phyloP scores from a whole-genome alignment of 108 stramenopile genomes.

The Cyclotella cryptica region DNA sequence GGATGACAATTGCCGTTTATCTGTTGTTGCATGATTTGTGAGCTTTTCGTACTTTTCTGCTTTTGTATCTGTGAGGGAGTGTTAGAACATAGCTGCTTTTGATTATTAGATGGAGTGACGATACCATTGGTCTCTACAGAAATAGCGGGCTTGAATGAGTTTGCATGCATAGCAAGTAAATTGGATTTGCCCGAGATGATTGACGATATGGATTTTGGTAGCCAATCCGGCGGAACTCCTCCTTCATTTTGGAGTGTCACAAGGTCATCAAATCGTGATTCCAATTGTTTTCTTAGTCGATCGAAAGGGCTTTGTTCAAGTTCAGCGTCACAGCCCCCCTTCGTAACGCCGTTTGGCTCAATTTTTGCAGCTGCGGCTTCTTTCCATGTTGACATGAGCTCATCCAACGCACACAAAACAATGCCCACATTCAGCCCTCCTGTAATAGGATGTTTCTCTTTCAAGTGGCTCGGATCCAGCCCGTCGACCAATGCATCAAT shows the following conservation, averaged over 20 bases:
- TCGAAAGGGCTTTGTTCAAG: constrained; percentile 14
- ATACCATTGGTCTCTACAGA: background rate
- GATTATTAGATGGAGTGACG: background rate
- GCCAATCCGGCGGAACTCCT: constrained; percentile 29
- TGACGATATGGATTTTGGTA: constrained; percentile 26
- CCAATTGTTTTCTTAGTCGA: constrained; percentile 19
- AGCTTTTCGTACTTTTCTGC: background rate
- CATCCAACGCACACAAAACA: constrained; percentile 29
- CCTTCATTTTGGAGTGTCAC: constrained; percentile 33
- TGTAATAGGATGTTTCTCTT: constrained; percentile 34
- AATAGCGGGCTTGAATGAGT: background rate
- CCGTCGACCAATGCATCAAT: constrained; percentile 21
- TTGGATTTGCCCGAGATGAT: constrained; percentile 16
- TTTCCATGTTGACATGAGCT: constrained; percentile 45
- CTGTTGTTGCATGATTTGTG: background rate
- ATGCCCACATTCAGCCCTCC: constrained; percentile 35
- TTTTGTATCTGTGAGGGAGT: background rate
- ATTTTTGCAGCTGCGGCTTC: constrained; percentile 30
- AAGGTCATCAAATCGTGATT: constrained; percentile 27
- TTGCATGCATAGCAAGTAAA: constrained; percentile 15
- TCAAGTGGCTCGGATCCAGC: constrained; percentile 19
- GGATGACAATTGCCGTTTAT: background rate
- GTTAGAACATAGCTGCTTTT: background rate
- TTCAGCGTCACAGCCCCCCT: background rate
- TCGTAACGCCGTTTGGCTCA: constrained; percentile 1